phyloP scores from a whole-genome alignment of 805 yeast genomes.

The Metschnikowia continentalis region DNA sequence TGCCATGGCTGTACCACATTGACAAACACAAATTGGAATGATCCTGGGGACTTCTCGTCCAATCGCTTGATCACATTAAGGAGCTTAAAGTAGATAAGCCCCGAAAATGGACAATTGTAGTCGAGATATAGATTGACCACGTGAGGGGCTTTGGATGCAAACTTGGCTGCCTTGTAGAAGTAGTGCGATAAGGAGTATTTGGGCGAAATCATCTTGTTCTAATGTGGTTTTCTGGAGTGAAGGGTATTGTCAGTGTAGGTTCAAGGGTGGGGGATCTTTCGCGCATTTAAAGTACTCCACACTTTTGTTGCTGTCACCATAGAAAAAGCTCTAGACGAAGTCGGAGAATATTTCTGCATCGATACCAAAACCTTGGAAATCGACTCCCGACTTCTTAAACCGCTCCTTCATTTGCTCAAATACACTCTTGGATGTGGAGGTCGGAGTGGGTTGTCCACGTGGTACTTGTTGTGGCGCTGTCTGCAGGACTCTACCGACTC shows the following conservation, averaged over 20 bases:
- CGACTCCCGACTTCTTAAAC: constrained; percentile 4
- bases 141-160: constrained; percentile 29
- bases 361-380: constrained; percentile 8
- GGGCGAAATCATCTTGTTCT: constrained; percentile 34
- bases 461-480: not conserved
- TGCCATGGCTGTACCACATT: constrained; percentile 93
- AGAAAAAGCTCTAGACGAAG: not conserved
- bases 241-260: too few relatives aligned
- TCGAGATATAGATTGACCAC: constrained; percentile 65
- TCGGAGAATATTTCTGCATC: not conserved
- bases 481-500: not conserved
- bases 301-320: not conserved
- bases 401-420: constrained; percentile 7
- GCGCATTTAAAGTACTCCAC: constrained; percentile 1
- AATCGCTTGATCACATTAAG: constrained; percentile 51
- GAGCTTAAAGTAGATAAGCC: constrained; percentile 57
- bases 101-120: constrained; percentile 74
- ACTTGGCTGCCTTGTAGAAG: constrained; percentile 19
- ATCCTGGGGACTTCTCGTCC: constrained; percentile 41
- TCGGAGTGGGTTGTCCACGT: not conserved
- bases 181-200: constrained; percentile 38
- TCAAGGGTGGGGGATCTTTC: not conserved
- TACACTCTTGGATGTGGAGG: not conserved
- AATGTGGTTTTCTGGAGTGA: too few relatives aligned
- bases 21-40: constrained; percentile 58